A percentile compares a stretch with the other conserved stretches of the same genome.
Evolutionary conservation across 1,139 yeast species (phyloP).

Genomic region (Yamadazyma triangularis): DNA sequence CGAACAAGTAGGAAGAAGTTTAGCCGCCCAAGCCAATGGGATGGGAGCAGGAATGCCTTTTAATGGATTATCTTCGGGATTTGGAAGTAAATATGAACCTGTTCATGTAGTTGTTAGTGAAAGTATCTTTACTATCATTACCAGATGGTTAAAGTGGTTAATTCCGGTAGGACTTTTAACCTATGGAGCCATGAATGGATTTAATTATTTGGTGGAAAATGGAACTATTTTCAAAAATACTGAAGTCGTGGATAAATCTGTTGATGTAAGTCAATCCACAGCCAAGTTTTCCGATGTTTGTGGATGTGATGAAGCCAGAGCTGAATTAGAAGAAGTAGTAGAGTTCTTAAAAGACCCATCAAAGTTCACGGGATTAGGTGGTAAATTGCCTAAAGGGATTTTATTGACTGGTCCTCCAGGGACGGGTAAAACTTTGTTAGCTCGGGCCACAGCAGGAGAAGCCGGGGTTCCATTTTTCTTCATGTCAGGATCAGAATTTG

Average conservation of each 20-base stretch:
- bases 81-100: conserved; percentile 63
- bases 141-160: conserved; percentile 89
- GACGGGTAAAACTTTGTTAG: conserved; percentile 95
- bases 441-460: conserved; percentile 98
- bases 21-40: conserved; percentile 17
- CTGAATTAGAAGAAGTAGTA: conserved; percentile 94
- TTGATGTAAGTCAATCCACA: conserved; percentile 81
- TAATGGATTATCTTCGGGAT: conserved; percentile 30
- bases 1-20: conserved; percentile 44
- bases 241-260: conserved; percentile 69
- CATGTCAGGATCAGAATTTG: conserved; percentile 98
- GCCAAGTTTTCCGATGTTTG: conserved; percentile 91
- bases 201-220: conserved; percentile 77
- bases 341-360: conserved; percentile 95
- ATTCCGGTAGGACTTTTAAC: conserved; percentile 71
- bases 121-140: conserved; percentile 66
- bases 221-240: conserved; percentile 78
- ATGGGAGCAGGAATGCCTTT: too few relatives aligned
- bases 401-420: conserved; percentile 98
- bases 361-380: conserved; percentile 94
- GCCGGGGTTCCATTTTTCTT: conserved; percentile 98
- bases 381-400: conserved; percentile 95
- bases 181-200: conserved; percentile 71
- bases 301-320: conserved; percentile 98
- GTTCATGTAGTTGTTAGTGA: conserved; percentile 89